phyloP scores from a whole-genome alignment of 306 rosid genomes.

The Cucumis cinereus region DNA sequence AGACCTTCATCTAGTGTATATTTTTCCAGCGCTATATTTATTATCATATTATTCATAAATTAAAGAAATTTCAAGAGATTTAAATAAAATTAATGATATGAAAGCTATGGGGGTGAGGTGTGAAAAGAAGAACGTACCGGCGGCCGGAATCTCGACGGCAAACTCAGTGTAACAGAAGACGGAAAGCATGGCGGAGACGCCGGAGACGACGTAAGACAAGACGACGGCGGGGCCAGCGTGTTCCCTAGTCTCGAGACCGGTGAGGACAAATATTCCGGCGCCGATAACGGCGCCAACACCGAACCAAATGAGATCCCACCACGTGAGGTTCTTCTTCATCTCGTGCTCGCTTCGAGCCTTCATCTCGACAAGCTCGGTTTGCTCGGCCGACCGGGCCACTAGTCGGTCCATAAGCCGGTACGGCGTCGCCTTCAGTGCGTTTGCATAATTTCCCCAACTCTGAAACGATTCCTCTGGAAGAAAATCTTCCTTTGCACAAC shows the following conservation, averaged over 20 bases:
- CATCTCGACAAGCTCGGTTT: constrained; percentile 48
- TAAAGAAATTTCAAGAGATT: neutral
- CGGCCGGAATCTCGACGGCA: constrained; percentile 80
- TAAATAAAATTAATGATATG: neutral
- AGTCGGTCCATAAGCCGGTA: constrained; percentile 36
- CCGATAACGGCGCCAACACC: constrained; percentile 78
- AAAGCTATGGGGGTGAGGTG: neutral
- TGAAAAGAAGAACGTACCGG: constrained; percentile 26
- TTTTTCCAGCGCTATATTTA: too few relatives aligned
- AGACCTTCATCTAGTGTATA: too few relatives aligned
- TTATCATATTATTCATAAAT: too few relatives aligned
- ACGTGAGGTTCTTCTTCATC: constrained; percentile 73
- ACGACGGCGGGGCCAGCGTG: constrained; percentile 72
- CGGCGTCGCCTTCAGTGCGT: constrained; percentile 43
- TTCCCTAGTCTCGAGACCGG: constrained; percentile 40
- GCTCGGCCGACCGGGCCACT: constrained; percentile 39
- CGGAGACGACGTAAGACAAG: constrained; percentile 58
- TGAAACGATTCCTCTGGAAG: constrained; percentile 76
- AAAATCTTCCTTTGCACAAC: constrained; percentile 34
- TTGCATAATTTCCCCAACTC: constrained; percentile 43
- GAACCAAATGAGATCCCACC: constrained; percentile 97
- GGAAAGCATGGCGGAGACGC: constrained; percentile 77
- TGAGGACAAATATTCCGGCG: constrained; percentile 72
- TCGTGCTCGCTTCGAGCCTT: constrained; percentile 48
- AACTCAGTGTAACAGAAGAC: constrained; percentile 93